Evolutionary conservation across 306 rosid species (phyloP).

Genomic region (Quercus robur): DNA sequence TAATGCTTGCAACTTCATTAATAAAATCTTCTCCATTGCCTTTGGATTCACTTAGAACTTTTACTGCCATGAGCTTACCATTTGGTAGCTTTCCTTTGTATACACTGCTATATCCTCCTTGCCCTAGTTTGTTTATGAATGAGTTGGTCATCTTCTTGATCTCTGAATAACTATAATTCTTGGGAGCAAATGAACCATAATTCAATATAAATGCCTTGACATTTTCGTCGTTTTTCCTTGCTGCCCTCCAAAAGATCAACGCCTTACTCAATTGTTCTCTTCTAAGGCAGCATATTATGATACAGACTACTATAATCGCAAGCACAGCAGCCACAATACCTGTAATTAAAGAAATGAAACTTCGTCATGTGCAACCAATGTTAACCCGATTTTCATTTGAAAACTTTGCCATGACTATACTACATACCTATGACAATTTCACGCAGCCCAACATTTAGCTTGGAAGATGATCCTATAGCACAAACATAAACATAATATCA

Average conservation of each 20-base stretch:
- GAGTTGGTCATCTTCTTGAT: neutral
- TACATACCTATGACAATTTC: too few relatives aligned
- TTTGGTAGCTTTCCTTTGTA: neutral
- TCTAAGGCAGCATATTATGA: neutral
- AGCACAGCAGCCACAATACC: too few relatives aligned
- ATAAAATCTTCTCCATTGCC: neutral
- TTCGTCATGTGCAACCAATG: too few relatives aligned
- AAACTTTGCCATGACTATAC: too few relatives aligned
- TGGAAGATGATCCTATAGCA: too few relatives aligned
- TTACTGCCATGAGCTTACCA: neutral
- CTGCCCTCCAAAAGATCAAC: neutral
- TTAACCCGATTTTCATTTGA: too few relatives aligned
- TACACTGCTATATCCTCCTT: conserved; percentile 2
- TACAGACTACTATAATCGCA: too few relatives aligned
- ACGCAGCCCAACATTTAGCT: too few relatives aligned
- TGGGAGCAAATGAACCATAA: neutral
- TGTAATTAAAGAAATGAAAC: too few relatives aligned
- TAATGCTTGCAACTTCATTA: neutral
- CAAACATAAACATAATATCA: too few relatives aligned
- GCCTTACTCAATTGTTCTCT: neutral
- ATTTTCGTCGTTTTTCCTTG: neutral
- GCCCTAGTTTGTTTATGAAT: neutral
- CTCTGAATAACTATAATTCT: neutral
- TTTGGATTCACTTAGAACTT: neutral
- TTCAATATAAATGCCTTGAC: neutral